Conservation (phyloP, 225 moss, liverwort and hornwort genomes). For the Lunularia cruciata region DNA sequence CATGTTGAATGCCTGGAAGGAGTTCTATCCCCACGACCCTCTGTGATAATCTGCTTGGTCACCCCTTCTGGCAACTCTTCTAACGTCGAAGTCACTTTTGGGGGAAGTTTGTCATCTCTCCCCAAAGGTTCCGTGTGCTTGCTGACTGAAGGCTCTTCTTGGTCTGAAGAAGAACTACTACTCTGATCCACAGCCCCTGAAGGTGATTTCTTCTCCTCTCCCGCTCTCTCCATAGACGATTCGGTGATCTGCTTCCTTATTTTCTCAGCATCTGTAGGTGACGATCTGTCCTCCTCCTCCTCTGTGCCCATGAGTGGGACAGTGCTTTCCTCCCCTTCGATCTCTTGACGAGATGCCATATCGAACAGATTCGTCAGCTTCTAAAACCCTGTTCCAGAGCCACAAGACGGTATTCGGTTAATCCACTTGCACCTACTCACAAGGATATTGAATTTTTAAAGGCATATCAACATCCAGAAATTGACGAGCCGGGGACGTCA, state of each 20-base stretch:
- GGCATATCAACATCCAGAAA: too few relatives aligned
- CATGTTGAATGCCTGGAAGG: constrained; percentile 90
- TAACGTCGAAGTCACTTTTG: constrained; percentile 61
- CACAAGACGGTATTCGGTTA: neutral
- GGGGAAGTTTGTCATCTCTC: constrained; percentile 62
- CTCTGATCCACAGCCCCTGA: neutral
- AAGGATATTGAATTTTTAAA: too few relatives aligned
- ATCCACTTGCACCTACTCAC: too few relatives aligned
- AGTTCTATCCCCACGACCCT: constrained; percentile 62
- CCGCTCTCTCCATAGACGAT: too few relatives aligned
- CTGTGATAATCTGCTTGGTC: constrained; percentile 76
- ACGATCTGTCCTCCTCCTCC: neutral
- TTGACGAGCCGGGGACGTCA: too few relatives aligned
- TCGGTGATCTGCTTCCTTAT: neutral
- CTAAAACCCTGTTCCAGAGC: neutral
- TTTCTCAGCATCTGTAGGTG: neutral
- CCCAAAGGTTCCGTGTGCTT: constrained; percentile 29
- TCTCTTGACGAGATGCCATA: constrained; percentile 6
- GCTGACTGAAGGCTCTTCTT: constrained; percentile 11
- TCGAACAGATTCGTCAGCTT: neutral
- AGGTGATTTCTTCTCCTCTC: neutral
- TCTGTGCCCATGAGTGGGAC: neutral
- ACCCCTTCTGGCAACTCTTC: constrained; percentile 63
- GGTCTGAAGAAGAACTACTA: neutral
- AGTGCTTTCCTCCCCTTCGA: neutral